phyloP scores from a whole-genome alignment of 768 basidiomycete species.

The Nidularia pulvinata region DNA sequence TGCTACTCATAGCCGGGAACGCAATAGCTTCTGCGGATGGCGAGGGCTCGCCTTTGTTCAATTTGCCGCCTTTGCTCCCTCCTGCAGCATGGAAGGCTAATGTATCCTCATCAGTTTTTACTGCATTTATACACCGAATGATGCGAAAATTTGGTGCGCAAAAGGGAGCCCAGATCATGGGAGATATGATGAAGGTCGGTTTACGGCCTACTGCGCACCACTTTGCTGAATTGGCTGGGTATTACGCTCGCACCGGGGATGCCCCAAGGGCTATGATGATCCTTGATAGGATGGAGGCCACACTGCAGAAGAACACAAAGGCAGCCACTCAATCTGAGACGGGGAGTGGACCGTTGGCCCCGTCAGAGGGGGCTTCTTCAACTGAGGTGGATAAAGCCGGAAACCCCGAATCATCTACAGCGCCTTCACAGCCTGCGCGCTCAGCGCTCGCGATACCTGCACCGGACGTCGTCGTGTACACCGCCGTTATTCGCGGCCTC shows the following conservation, averaged over 20 bases:
- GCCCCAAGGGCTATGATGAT: conserved; percentile 31
- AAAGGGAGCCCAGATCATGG: conserved; percentile 36
- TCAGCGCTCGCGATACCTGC: conserved; percentile 3
- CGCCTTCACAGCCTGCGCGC: background rate
- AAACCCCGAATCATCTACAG: background rate
- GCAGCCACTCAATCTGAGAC: background rate
- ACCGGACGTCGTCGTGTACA: conserved; percentile 17
- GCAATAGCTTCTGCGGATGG: no score
- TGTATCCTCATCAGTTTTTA: conserved; percentile 37
- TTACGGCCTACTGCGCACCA: conserved; percentile 45
- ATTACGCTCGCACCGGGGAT: conserved; percentile 40
- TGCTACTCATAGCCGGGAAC: conserved; percentile 19
- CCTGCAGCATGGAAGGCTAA: conserved; percentile 18
- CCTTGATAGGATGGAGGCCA: conserved; percentile 36
- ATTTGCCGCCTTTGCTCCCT: no score
- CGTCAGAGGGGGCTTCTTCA: background rate
- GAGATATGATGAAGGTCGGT: conserved; percentile 51
- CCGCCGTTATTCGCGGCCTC: conserved; percentile 16
- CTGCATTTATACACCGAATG: conserved; percentile 48
- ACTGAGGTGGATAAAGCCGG: background rate
- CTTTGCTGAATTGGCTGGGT: conserved; percentile 47
- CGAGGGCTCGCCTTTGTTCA: no score
- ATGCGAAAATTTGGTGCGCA: conserved; percentile 22
- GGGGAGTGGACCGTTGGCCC: background rate
- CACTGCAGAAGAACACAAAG: background rate